These are phyloP conservation scores for Dipteronia sinensis DNA, from an alignment of 345 rosid species.

Conservation along the genomic window DNA sequence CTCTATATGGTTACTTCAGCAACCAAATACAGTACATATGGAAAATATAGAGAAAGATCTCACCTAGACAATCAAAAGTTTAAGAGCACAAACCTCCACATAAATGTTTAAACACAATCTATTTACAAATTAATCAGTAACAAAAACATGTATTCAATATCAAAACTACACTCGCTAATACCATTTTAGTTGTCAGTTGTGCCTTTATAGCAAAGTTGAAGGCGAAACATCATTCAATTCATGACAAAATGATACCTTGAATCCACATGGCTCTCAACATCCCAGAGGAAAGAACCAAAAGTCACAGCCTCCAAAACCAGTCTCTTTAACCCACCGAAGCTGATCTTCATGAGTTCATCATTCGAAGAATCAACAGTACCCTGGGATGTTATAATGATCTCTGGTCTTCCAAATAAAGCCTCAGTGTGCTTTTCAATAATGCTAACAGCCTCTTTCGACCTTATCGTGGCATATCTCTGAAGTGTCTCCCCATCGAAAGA, in stretches of 20 bases:
- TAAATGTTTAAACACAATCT: constrained; percentile 17
- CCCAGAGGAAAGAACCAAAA: constrained; percentile 98
- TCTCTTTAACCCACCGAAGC: constrained; percentile 85
- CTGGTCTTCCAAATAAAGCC: constrained; percentile 92
- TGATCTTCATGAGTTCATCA: constrained; percentile 73
- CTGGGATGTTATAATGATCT: constrained; percentile 65
- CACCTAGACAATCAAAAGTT: neutral
- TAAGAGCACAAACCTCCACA: neutral
- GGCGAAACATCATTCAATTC: constrained; percentile 39
- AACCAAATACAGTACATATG: neutral
- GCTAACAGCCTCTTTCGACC: constrained; percentile 89
- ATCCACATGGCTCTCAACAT: constrained; percentile 90
- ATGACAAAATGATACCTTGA: constrained; percentile 89
- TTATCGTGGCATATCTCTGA: constrained; percentile 85
- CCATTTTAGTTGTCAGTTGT: constrained; percentile 21
- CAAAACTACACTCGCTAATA: constrained; percentile 22
- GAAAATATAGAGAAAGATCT: neutral
- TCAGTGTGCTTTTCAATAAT: constrained; percentile 97
- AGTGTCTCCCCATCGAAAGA: constrained; percentile 92
- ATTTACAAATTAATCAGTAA: constrained; percentile 13
- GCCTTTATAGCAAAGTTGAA: neutral
- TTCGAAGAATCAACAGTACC: constrained; percentile 74
- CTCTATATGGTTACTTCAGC: too few relatives aligned
- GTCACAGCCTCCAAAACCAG: constrained; percentile 97
- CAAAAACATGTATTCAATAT: neutral